Percentiles rank a stretch among this genome's conserved stretches.
Conservation (phyloP, 2,329 filamentous ascomycete species). For the Claviceps lovelessii region DNA sequence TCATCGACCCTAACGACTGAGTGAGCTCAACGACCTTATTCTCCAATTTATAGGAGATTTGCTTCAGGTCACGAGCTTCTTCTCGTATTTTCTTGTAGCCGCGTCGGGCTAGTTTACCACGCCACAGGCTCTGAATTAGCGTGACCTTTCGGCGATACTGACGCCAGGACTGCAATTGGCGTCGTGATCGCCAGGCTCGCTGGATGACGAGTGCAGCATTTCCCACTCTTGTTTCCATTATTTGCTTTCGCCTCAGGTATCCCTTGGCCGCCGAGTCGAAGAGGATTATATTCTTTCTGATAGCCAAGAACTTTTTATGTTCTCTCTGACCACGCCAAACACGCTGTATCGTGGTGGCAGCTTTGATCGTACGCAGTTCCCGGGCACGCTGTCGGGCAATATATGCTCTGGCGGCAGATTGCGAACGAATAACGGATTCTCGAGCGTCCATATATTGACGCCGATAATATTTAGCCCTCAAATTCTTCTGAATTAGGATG, state of each 20-base stretch:
- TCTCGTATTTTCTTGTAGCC: slow-evolving; percentile 85
- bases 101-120: slow-evolving; percentile 65
- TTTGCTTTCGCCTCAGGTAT: slow-evolving; percentile 76
- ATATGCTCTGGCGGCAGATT: slow-evolving; percentile 64
- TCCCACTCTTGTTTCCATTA: slow-evolving; percentile 84
- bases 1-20: slow-evolving; percentile 81
- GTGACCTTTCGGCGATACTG: slow-evolving; percentile 80
- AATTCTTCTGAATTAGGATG: slow-evolving; percentile 97
- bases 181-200: slow-evolving; percentile 71
- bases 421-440: slow-evolving; percentile 63
- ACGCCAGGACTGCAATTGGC: slow-evolving; percentile 67
- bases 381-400: slow-evolving; percentile 65
- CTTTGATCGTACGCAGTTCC: slow-evolving; percentile 68
- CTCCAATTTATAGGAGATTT: slow-evolving; percentile 98
- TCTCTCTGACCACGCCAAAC: slow-evolving; percentile 91
- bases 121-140: slow-evolving; percentile 84
- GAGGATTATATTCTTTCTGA: slow-evolving; percentile 71
- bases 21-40: slow-evolving; percentile 99
- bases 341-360: slow-evolving; percentile 86
- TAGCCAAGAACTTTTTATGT: slow-evolving; percentile 61
- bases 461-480: slow-evolving; percentile 89
- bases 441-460: slow-evolving; percentile 80
- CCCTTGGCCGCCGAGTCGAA: slow-evolving; percentile 88
- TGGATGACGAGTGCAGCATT: slow-evolving; percentile 88
- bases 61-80: slow-evolving; percentile 94